Evolutionary conservation across 805 yeast species (phyloP), one percentile per base, ranked within the genome.

Genomic region (Zygosaccharomyces rouxii): DNA sequence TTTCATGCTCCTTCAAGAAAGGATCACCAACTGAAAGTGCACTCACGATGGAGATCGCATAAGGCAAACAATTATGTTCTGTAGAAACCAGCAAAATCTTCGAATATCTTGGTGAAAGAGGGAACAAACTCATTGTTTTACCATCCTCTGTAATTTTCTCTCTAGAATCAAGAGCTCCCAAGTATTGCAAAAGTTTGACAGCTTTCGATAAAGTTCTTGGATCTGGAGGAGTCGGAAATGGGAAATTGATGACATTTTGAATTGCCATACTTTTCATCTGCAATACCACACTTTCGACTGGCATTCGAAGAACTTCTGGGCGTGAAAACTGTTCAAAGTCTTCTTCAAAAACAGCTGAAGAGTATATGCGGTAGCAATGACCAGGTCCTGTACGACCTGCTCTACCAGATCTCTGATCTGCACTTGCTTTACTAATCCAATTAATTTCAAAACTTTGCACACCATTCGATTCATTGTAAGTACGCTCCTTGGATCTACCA

Each of bases 371-470:
- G 65, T 94, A 94, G 65, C 97, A 88, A 62, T 94, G 98, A 50
- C 99, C 99, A 0, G 99, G 97, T 0, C 98, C 99, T 0, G 97
- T 90, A 76, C 98, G 84, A 64, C 97, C 98, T 44, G 98, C 98
- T 74, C 98, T 83, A 63, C 98, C 98, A 16, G 95, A 71, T 71
- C 99, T 78, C 72, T 94, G 99, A 56, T 81, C 94, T 0, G 98
- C 92, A 50, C 96, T 85, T 1, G 99, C 99, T 59, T 94, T 89
- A 41, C 96, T 85, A 3, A 90, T 75, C 97, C 97, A 94, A 47
- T 80, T 85, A 43, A 94, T 76, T 60, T 87, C 94, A 68, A 86
- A 95, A 51, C 95, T 86, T 68, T 92, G 98, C 29, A 94, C 95
- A 3, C 96, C 95, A 10, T 89, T 86, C 26, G 80, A 82, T 55